Evolutionary conservation across 352 stramenopile species (phyloP), one percentile per base, ranked within the genome.

Genomic region (Phytophthora ohioensis): DNA sequence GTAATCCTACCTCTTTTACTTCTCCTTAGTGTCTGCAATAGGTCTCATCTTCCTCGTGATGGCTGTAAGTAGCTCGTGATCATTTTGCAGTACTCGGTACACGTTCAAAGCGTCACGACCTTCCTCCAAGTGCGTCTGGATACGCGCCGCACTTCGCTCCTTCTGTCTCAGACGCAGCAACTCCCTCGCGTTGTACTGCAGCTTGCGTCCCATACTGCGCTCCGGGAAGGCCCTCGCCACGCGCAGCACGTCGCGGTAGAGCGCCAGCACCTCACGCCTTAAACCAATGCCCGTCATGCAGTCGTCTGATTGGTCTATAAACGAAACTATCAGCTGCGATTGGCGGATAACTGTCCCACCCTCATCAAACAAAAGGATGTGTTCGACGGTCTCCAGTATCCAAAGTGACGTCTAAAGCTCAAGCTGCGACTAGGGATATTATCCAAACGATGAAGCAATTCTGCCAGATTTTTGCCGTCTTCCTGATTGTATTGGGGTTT

Each of bases 171-270:
- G 69, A 10, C 74, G 77, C 54, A 92, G 80, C 49, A 93, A 64
- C 68, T 94, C 88, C 31, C 80, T 75, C 66, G 85, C 85, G 60
- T 95, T 95, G 65, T 81, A 94, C 45, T 78, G 69, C 39, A 95
- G 83, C 79, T 95, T 93, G 57, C 76, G 78, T 55, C 62, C 84
- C 52, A 95, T 82, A 46, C 73, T 84, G 66, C 69, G 79, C 51
- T 90, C 81, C 2, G 86, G 84, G 49, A 93, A 91, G 46, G 35
- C 57, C 35, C 64, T 83, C 45, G 82, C 75, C 48, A 85, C 75
- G 73, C 76, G 77, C 69, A 90, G 65, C 21, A 83, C 75, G 32
- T 79, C 60, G 45, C 86, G 86, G 56, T 87, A 93, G 42, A 93
- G 81, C 66, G 69, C 65, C 56, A 93, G 63, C 73, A 91, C 85